These are phyloP conservation scores for Cryptosporidium ryanae DNA, from an alignment of 169 alveolate genomes.

Conservation along the genomic window DNA sequence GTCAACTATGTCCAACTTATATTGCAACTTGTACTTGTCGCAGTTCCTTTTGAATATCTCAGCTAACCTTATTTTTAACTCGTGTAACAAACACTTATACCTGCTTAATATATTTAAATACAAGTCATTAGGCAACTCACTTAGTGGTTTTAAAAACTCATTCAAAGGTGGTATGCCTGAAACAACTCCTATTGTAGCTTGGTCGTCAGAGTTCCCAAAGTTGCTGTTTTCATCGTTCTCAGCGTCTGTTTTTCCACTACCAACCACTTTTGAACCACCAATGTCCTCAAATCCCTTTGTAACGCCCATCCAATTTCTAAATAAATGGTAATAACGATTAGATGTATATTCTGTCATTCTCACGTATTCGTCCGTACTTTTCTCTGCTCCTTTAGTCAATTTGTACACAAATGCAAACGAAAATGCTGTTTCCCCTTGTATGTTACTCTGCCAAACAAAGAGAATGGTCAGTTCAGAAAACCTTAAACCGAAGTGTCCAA, in stretches of 20 bases:
- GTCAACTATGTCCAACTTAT: slow-evolving; percentile 56
- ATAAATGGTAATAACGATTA: slow-evolving; percentile 8
- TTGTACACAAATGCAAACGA: too few relatives aligned
- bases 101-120: slow-evolving; percentile 34
- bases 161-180: slow-evolving; percentile 28
- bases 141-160: slow-evolving; percentile 24
- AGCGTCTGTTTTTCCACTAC: neutral
- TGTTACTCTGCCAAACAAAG: too few relatives aligned
- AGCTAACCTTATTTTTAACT: slow-evolving; percentile 8
- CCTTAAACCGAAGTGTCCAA: too few relatives aligned
- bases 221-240: neutral
- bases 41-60: slow-evolving; percentile 23
- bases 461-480: too few relatives aligned
- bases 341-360: too few relatives aligned
- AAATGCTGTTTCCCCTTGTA: too few relatives aligned
- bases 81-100: slow-evolving; percentile 14
- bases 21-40: slow-evolving; percentile 27
- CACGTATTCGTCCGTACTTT: too few relatives aligned
- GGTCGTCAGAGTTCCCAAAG: neutral
- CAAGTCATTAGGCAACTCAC: slow-evolving; percentile 26
- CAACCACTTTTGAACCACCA: neutral
- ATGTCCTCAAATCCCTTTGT: neutral
- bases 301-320: neutral
- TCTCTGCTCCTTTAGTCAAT: too few relatives aligned
- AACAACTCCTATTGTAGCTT: slow-evolving; percentile 28